Evolutionary conservation across 495 filamentous ascomycete species (phyloP).

Genomic region (Tetracladium marchalianum): DNA sequence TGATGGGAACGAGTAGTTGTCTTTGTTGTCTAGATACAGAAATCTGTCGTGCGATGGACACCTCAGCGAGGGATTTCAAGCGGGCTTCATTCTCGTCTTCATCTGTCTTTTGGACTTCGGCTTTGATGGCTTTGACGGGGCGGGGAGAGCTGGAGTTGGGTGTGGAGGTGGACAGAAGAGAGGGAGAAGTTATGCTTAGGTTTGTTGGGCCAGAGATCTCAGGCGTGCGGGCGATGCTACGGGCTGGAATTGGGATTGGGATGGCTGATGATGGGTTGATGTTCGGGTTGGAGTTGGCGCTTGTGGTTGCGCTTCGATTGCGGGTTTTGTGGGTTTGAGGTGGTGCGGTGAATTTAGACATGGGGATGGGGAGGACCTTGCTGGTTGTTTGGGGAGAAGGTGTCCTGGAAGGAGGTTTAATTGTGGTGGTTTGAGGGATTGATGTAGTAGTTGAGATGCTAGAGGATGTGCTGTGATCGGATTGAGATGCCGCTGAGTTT

Average conservation of each 20-base stretch:
- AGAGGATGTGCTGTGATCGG: not conserved
- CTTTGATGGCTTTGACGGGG: slow-evolving; percentile 18
- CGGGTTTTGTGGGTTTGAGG: slow-evolving; percentile 1
- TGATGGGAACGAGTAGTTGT: slow-evolving; percentile 29
- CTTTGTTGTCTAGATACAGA: slow-evolving; percentile 46
- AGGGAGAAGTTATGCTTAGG: slow-evolving; percentile 17
- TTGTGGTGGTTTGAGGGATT: slow-evolving; percentile 2
- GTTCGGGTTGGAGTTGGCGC: slow-evolving; percentile 1
- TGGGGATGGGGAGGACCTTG: not conserved
- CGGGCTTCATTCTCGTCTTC: slow-evolving; percentile 22
- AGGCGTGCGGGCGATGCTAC: not conserved
- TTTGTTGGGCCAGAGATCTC: not conserved
- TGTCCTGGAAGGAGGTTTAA: slow-evolving; percentile 6
- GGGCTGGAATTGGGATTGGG: not conserved
- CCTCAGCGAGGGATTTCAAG: slow-evolving; percentile 38
- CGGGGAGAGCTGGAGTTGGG: slow-evolving; percentile 13
- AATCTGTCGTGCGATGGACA: slow-evolving; percentile 50
- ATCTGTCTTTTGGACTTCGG: slow-evolving; percentile 26
- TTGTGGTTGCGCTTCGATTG: slow-evolving; percentile 5
- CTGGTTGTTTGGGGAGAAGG: not conserved
- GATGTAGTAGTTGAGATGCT: slow-evolving; percentile 9
- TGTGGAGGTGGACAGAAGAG: slow-evolving; percentile 22
- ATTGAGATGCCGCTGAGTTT: not conserved
- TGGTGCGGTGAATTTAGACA: not conserved
- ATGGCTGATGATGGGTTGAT: not conserved